phyloP scores from a whole-genome alignment of 1,284 basidiomycete genomes.

The Ustilago curta region DNA sequence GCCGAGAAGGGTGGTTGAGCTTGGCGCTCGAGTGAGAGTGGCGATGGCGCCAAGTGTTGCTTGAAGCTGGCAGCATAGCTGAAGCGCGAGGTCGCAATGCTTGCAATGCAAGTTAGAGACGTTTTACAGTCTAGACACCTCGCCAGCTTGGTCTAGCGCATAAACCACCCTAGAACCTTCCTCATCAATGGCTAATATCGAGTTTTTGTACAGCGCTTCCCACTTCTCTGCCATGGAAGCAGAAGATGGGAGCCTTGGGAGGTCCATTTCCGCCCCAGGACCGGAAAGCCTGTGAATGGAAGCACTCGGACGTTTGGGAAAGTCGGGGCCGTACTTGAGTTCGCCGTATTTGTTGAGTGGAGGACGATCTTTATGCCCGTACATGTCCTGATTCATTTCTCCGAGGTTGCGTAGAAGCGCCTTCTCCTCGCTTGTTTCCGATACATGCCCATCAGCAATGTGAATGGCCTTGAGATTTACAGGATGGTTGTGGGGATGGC shows the following conservation, averaged over 20 bases:
- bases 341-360: background rate
- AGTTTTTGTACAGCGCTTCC: background rate
- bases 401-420: background rate
- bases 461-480: no score
- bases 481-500: background rate
- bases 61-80: no score
- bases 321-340: constrained; percentile 2
- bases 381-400: background rate
- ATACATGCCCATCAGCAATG: background rate
- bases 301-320: background rate
- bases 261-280: background rate
- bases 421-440: background rate
- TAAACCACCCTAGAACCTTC: background rate
- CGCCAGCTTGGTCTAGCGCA: constrained; percentile 5
- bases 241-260: background rate
- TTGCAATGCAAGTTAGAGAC: no score
- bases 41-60: no score
- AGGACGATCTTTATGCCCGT: background rate
- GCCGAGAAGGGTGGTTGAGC: no score
- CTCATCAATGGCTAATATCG: constrained; percentile 1
- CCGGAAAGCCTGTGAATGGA: background rate
- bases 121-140: background rate
- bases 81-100: no score
- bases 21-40: no score
- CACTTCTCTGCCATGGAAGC: background rate